Percentiles rank a stretch among this genome's conserved stretches.
Conservation (phyloP, 345 rosid species). For the Eucalyptus globulus region DNA sequence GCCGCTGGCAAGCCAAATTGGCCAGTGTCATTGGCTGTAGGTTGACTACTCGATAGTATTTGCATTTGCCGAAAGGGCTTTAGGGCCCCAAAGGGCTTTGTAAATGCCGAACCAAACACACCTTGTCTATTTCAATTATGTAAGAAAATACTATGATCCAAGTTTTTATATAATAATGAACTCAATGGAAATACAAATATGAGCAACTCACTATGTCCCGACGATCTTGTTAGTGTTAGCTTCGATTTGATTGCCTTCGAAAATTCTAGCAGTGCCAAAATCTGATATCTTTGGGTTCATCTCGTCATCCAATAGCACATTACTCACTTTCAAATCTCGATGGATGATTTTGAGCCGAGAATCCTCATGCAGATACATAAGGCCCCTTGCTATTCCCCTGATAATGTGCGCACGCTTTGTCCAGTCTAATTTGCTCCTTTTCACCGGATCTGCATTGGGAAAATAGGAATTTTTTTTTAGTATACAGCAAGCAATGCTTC, state of each 20-base stretch:
- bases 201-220: constrained; percentile 31
- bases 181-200: not conserved
- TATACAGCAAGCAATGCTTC: not conserved
- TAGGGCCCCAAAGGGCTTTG: too few species aligned
- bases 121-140: not conserved
- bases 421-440: constrained; percentile 18
- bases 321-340: constrained; percentile 36
- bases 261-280: constrained; percentile 46
- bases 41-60: too few species aligned
- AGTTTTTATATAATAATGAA: not conserved
- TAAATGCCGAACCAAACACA: too few species aligned
- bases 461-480: not conserved
- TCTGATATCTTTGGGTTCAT: constrained; percentile 49
- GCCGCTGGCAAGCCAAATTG: accelerated
- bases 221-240: constrained; percentile 28
- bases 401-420: constrained; percentile 23
- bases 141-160: not conserved
- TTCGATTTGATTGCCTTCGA: constrained; percentile 12
- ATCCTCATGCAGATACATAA: constrained; percentile 41
- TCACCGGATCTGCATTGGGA: constrained; percentile 12
- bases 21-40: too few species aligned
- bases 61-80: not conserved
- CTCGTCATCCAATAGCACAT: constrained; percentile 32
- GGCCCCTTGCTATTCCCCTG: constrained; percentile 29
- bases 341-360: constrained; percentile 42